A percentile compares a stretch with the other conserved stretches of the same genome.
Evolutionary conservation across 164 flowering plant genomes (phyloP).

Genomic region (Tinospora cordifolia): DNA sequence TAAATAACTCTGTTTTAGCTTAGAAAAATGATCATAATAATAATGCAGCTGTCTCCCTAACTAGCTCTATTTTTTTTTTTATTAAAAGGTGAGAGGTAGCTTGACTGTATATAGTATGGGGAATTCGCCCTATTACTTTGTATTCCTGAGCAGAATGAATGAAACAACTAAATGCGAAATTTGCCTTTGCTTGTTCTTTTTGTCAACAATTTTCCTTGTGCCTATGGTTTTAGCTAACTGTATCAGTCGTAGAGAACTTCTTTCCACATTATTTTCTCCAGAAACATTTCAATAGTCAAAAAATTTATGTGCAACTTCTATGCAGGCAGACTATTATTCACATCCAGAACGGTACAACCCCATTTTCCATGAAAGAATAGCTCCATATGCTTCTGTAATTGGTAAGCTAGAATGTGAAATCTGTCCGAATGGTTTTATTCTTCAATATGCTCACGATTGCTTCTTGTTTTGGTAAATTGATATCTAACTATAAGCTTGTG

Average conservation of each 20-base stretch:
- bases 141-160: no score
- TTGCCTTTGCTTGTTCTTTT: background rate
- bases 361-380: conserved; percentile 79
- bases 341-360: conserved; percentile 91
- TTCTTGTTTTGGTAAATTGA: background rate
- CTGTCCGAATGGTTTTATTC: background rate
- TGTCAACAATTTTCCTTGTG: background rate
- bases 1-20: background rate
- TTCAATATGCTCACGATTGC: background rate
- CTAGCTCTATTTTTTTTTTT: no score
- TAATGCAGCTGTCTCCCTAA: no score
- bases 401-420: conserved; percentile 37
- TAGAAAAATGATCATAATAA: background rate
- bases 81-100: no score
- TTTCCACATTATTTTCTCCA: background rate
- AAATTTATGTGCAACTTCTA: background rate
- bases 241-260: background rate
- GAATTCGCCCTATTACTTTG: background rate
- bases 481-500: no score
- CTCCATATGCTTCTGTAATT: conserved; percentile 95
- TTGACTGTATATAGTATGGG: no score
- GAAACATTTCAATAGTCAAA: background rate
- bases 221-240: background rate
- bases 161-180: no score
- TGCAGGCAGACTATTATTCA: conserved; percentile 89